phyloP scores from a whole-genome alignment of 2,329 filamentous ascomycete genomes.

The Ophiostoma sp. region DNA sequence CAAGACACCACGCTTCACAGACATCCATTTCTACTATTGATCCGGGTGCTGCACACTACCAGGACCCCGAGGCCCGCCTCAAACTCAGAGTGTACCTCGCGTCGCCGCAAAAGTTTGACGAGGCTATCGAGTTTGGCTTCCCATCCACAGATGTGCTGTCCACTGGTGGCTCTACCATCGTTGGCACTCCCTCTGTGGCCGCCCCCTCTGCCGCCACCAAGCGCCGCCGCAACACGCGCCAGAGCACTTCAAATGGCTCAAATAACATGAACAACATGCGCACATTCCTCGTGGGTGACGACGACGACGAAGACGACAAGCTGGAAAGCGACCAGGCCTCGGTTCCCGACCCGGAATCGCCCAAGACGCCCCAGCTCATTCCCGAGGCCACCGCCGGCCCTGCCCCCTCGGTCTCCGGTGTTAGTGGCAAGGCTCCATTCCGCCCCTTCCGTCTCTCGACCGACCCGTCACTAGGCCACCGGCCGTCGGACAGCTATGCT shows the following conservation, averaged over 20 bases:
- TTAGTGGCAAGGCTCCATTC: slow-evolving; percentile 9
- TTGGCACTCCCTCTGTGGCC: slow-evolving; percentile 22
- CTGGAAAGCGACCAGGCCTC: slow-evolving; percentile 53
- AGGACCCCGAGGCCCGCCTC: slow-evolving; percentile 79
- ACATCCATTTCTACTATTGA: slow-evolving; percentile 56
- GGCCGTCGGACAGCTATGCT: slow-evolving; percentile 40
- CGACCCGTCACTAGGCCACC: slow-evolving; percentile 26
- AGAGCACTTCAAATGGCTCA: slow-evolving; percentile 29
- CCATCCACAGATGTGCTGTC: slow-evolving; percentile 53
- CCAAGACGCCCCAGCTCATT: slow-evolving; percentile 49
- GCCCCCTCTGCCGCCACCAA: slow-evolving; percentile 4
- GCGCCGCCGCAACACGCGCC: slow-evolving; percentile 9
- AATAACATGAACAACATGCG: slow-evolving; percentile 36
- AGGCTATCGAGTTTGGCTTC: slow-evolving; percentile 90
- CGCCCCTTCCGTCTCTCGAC: slow-evolving; percentile 26
- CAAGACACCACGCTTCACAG: slow-evolving; percentile 44
- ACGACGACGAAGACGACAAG: slow-evolving; percentile 45
- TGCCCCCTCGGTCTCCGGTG: not conserved
- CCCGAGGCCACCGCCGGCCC: slow-evolving; percentile 33
- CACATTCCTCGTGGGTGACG: slow-evolving; percentile 29
- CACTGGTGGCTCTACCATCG: slow-evolving; percentile 29
- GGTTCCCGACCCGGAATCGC: slow-evolving; percentile 54
- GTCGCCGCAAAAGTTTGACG: slow-evolving; percentile 91
- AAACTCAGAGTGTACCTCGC: slow-evolving; percentile 82
- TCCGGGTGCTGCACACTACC: slow-evolving; percentile 72